Conservation (phyloP, 2,329 filamentous ascomycete genomes). For the Davidsoniella virescens region DNA sequence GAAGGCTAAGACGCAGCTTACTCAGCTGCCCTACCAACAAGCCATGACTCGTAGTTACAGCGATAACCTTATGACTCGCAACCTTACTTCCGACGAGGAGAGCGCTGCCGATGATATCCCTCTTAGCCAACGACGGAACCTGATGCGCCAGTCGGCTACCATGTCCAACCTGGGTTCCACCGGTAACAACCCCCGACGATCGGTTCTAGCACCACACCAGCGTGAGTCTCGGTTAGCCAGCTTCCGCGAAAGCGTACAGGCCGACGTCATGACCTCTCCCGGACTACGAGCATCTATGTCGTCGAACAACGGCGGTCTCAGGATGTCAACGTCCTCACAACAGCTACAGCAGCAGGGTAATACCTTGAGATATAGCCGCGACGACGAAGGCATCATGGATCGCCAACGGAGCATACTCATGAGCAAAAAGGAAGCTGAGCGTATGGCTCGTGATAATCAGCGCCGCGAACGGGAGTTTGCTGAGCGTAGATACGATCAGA, state of each 20-base stretch:
- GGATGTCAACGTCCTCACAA: not conserved
- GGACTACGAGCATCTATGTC: not conserved
- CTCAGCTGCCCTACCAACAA: slow-evolving; percentile 17
- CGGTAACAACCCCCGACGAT: slow-evolving; percentile 38
- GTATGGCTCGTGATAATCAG: slow-evolving; percentile 41
- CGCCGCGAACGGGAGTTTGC: slow-evolving; percentile 39
- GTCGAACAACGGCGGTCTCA: not conserved
- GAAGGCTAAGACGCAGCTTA: slow-evolving; percentile 30
- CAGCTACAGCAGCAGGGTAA: not conserved
- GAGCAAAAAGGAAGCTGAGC: slow-evolving; percentile 45
- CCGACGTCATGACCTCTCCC: slow-evolving; percentile 34
- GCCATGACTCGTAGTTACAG: slow-evolving; percentile 1
- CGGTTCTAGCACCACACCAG: slow-evolving; percentile 24
- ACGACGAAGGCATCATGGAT: slow-evolving; percentile 30
- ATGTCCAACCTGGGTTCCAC: slow-evolving; percentile 24
- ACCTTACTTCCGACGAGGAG: not conserved
- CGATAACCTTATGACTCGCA: not conserved
- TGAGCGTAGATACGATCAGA: slow-evolving; percentile 51
- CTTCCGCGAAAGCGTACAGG: slow-evolving; percentile 50
- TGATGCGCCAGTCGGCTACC: slow-evolving; percentile 39
- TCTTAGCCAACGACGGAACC: slow-evolving; percentile 47
- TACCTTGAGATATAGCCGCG: slow-evolving; percentile 18
- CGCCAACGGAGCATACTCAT: slow-evolving; percentile 39
- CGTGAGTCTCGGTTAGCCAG: slow-evolving; percentile 46
- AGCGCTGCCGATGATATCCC: slow-evolving; percentile 46